Base-by-base conservation (phyloP, 495 filamentous ascomycete species). In the Trichoderma orchidacearum region DNA sequence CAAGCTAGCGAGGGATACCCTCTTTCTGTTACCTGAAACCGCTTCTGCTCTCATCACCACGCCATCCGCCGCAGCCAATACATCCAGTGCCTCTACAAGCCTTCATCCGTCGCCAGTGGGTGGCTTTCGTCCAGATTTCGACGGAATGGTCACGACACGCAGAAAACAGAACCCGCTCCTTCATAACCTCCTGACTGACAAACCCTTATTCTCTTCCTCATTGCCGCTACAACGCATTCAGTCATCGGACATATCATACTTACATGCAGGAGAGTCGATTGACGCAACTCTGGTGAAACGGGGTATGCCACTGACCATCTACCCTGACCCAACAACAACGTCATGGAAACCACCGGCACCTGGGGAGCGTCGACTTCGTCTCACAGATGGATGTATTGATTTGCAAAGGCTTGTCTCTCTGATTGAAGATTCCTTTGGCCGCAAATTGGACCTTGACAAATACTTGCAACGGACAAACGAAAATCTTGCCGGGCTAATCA, bases 111-210 rank as follows among this genome's bases (percentile, higher is more conserved):
- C 29, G 23, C 9, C 57, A 58, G 80, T 80, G 32, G 73, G 80
- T 30, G 66, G 71, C 52, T 38, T 65, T 38, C 30, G 72, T 41
- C 71, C 57, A 66, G 75, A 57, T 61, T 71, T 81, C 30, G 69
- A 82, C 1, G 81, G 84, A 4, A 82, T 80, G 50, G 86, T 90
- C 1, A 80, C 81, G 48, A 90, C 89, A 0, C 78, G 89, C 58
- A 77, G 81, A 53, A 84, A 85, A 65, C 83, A 87, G 60, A 97
- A 99, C 64, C 90, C 91, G 1, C 77, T 99, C 11, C 96, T 99
- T 55, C 93, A 97, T 69, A 97, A 94, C 62, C 84, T 97, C 7
- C 79, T 99, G 17, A 99, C 93, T 15, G 91, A 99, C 69, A 92
- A 95, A 65, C 93, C 93, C 1, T 74, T 88, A 21, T 84, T 89